Conservation (phyloP, 306 rosid species). For the Citrullus amarus region DNA sequence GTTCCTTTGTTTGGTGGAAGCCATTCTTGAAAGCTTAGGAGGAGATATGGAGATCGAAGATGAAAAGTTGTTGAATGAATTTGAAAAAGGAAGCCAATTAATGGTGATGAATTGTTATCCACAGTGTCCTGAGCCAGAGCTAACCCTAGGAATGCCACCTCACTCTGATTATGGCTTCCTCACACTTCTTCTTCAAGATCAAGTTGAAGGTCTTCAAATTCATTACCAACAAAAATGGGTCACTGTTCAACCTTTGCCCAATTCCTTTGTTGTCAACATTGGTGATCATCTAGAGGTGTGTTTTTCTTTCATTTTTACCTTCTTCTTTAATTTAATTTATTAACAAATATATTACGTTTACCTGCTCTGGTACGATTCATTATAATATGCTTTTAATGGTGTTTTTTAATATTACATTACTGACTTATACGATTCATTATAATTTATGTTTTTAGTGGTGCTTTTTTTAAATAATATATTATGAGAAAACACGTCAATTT, state of each 20-base stretch:
- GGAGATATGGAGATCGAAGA: constrained; percentile 20
- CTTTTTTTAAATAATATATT: too few relatives aligned
- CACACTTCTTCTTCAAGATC: constrained; percentile 71
- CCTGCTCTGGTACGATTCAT: too few relatives aligned
- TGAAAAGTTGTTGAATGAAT: constrained; percentile 22
- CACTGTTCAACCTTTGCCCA: constrained; percentile 63
- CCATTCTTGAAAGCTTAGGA: constrained; percentile 60
- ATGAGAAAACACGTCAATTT: too few relatives aligned
- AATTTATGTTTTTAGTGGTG: too few relatives aligned
- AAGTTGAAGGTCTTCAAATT: constrained; percentile 73
- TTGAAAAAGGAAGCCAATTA: constrained; percentile 77
- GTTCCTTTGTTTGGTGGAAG: constrained; percentile 45
- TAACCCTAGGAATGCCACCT: constrained; percentile 86
- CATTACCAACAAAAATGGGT: constrained; percentile 52
- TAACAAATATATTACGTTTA: too few relatives aligned
- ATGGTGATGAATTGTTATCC: constrained; percentile 79
- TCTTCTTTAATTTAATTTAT: too few relatives aligned
- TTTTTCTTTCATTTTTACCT: neutral
- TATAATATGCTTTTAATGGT: too few relatives aligned
- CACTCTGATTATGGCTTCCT: constrained; percentile 94
- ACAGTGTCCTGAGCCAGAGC: constrained; percentile 81
- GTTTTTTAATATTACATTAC: too few relatives aligned
- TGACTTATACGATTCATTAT: too few relatives aligned
- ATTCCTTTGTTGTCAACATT: constrained; percentile 65
- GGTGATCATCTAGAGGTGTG: constrained; percentile 92